phyloP scores from a whole-genome alignment of 2,329 filamentous ascomycete species.

The Alternaria solani region DNA sequence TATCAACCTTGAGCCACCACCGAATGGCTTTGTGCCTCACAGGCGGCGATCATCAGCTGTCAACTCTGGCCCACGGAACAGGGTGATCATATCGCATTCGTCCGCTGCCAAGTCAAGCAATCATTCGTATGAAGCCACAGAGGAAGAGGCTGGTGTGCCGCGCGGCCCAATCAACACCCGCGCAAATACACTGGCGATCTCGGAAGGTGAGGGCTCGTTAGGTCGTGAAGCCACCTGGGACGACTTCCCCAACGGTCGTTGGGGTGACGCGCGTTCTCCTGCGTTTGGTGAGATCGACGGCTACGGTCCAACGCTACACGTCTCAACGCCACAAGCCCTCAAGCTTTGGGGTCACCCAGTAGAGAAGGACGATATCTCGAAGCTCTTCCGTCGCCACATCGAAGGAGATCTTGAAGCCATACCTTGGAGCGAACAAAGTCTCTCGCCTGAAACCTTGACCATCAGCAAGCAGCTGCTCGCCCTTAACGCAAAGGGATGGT shows the following conservation, averaged over 20 bases:
- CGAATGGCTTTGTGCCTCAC: constrained; percentile 38
- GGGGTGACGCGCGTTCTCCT: constrained; percentile 85
- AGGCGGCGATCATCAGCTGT: constrained; percentile 76
- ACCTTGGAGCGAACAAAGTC: constrained; percentile 91
- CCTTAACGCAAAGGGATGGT: constrained; percentile 87
- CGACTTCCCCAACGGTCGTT: constrained; percentile 95
- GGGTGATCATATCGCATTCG: constrained; percentile 78
- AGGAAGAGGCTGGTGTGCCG: constrained; percentile 79
- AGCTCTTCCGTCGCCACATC: constrained; percentile 82
- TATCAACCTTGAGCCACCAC: constrained; percentile 42
- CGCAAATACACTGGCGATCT: constrained; percentile 88
- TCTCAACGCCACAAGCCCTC: constrained; percentile 83
- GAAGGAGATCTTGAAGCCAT: constrained; percentile 80
- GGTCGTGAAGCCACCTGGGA: constrained; percentile 98
- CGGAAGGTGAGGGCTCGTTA: constrained; percentile 87
- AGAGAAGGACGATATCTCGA: constrained; percentile 74
- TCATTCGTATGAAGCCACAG: constrained; percentile 69
- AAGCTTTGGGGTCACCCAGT: constrained; percentile 84
- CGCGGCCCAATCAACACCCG: constrained; percentile 75
- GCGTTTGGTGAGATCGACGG: constrained; percentile 97
- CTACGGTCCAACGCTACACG: constrained; percentile 96
- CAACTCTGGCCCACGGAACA: constrained; percentile 85
- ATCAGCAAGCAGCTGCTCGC: constrained; percentile 79
- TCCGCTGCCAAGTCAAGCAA: constrained; percentile 63
- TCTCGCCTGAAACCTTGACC: constrained; percentile 81